Percentiles rank a stretch among this genome's conserved stretches.
Evolutionary conservation across 75 land plant species (phyloP).

Genomic region (Sequoiadendron giganteum): DNA sequence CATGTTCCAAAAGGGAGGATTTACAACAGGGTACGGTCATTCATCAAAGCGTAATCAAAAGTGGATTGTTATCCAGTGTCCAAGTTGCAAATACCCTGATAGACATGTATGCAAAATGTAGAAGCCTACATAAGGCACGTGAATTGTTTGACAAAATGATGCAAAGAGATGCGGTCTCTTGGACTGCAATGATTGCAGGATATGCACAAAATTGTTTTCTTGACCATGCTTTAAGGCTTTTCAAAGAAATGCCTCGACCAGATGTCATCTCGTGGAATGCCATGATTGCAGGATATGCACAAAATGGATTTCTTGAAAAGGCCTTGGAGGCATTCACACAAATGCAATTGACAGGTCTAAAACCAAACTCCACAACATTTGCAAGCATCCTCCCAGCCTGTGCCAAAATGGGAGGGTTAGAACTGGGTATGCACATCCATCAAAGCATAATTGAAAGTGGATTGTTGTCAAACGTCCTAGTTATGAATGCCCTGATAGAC

Average conservation of each 20-base stretch:
- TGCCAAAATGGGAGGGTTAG: conserved; percentile 13
- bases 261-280: conserved; percentile 36
- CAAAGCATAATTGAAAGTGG: conserved; percentile 17
- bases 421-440: conserved; percentile 20
- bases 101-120: conserved; percentile 22
- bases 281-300: conserved; percentile 27
- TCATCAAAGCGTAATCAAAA: conserved; percentile 10
- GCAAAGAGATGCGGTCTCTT: conserved; percentile 15
- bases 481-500: conserved; percentile 23
- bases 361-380: conserved; percentile 20
- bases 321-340: conserved; percentile 19
- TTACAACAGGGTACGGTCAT: conserved; percentile 10
- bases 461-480: conserved; percentile 12
- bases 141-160: conserved; percentile 13
- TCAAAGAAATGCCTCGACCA: conserved; percentile 19
- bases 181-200: conserved; percentile 22
- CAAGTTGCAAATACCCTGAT: conserved; percentile 13
- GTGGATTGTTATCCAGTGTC: not conserved
- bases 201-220: conserved; percentile 22
- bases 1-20: not conserved
- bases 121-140: not conserved
- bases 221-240: conserved; percentile 9
- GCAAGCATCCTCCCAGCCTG: conserved; percentile 22
- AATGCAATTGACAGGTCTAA: conserved; percentile 22
- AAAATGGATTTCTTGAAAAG: conserved; percentile 14